Evolutionary conservation across 1,139 yeast genomes (phyloP), one percentile per base, ranked within the genome.

Genomic region (Komagataea norvegica): DNA sequence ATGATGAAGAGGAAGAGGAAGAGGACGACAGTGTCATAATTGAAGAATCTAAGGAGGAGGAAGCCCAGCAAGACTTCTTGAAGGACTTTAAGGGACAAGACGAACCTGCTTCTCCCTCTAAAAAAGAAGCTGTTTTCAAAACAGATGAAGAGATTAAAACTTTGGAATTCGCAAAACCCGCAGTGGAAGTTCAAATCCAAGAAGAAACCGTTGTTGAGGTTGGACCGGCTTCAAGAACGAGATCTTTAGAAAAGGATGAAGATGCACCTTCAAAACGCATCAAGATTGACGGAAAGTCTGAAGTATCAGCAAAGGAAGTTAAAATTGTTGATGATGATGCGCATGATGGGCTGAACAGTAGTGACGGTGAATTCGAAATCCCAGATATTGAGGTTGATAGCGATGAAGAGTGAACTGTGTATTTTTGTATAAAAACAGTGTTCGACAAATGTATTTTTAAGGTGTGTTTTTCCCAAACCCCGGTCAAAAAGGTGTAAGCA

Each of bases 321-420:
- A 37, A 38, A 3, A 43, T 38, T 16, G 37, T 46, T 39, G 37
- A 39, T 16, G 48, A 38, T 3, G 55, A 46, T 8, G 59, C 50
- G 3, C 65, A 58, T 8, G 62, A 57, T 17, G 21, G n/a, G n/a
- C n/a, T n/a, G n/a, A n/a, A n/a, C n/a, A n/a, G 40, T 6, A 55
- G 46, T 14, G 60, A 51, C 5, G 66, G 58, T 11, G 63, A 57
- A 18, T 70, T 77, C 41, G 83, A 74, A 44, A 74, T 77, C 43
- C 83, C 84, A 3, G 68, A 64, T 15, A 70, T 77, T 40, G 76
- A 69, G 23, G 51, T 75, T 29, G 74, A 43, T 8, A 60, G 65
- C 40, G 68, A 63, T 29, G 66, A 60, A 24, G 66, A 61, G 7
- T 36, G 31, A 17, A n/a, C n/a, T n/a, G n/a, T n/a, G n/a, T n/a